phyloP scores from a whole-genome alignment of 805 yeast genomes.

The Cyberlindnera suaveolens region DNA sequence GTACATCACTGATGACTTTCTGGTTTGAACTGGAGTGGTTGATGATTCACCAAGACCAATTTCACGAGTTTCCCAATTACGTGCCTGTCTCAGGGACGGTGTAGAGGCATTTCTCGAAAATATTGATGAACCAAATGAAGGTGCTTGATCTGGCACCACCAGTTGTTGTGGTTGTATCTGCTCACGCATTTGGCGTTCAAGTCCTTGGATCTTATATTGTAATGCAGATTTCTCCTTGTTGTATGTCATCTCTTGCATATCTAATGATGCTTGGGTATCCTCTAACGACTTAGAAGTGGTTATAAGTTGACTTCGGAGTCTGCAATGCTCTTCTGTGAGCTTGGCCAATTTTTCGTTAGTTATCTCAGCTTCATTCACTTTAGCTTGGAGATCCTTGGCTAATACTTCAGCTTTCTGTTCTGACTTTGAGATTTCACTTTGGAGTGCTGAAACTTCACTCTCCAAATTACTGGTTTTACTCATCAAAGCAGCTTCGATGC shows the following conservation, averaged over 20 bases:
- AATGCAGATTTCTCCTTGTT: constrained; percentile 14
- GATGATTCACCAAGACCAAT: constrained; percentile 45
- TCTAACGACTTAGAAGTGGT: constrained; percentile 22
- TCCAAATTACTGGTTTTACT: constrained; percentile 40
- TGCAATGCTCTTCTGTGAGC: constrained; percentile 22
- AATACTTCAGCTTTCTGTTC: constrained; percentile 24
- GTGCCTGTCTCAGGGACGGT: constrained; percentile 12
- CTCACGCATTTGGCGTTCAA: constrained; percentile 16
- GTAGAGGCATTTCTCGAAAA: constrained; percentile 14
- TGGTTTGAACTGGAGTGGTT: constrained; percentile 34
- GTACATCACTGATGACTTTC: constrained; percentile 17
- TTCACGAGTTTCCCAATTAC: constrained; percentile 21
- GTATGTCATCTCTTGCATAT: constrained; percentile 13
- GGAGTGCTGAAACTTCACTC: constrained; percentile 35
- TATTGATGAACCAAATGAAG: neutral
- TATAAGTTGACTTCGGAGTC: constrained; percentile 16
- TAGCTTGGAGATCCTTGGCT: constrained; percentile 25
- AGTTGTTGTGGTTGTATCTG: constrained; percentile 15
- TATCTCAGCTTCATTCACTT: constrained; percentile 18
- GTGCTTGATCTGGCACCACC: constrained; percentile 5
- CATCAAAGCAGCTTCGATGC: constrained; percentile 63
- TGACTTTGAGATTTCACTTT: constrained; percentile 21
- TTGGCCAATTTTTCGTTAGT: constrained; percentile 16
- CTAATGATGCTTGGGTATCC: constrained; percentile 20
- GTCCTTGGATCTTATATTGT: constrained; percentile 13